Conservation (phyloP, 345 rosid genomes). For the Clausena lansium region DNA sequence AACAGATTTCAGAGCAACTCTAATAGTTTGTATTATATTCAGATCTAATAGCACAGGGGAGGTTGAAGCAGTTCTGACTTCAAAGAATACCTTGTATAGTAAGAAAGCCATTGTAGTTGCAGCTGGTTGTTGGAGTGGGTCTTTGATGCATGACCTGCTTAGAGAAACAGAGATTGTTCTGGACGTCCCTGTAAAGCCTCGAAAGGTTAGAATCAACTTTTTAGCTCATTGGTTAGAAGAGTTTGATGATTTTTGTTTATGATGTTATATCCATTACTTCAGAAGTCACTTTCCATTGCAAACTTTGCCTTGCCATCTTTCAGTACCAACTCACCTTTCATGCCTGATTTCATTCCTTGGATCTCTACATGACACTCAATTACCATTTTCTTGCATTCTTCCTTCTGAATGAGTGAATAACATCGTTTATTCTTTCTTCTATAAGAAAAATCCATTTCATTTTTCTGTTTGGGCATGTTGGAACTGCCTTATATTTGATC, state of each 20-base stretch:
- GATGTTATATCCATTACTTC: too few species aligned
- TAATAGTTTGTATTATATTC: slow-evolving; percentile 11
- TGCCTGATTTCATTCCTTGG: background rate
- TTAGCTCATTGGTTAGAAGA: too few species aligned
- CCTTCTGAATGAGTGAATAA: background rate
- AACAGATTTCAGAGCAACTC: background rate
- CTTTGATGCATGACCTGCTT: slow-evolving; percentile 56
- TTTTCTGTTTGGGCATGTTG: background rate
- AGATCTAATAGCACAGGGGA: slow-evolving; percentile 51
- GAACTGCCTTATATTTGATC: slow-evolving; percentile 18
- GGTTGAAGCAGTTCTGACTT: slow-evolving; percentile 65
- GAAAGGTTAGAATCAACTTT: slow-evolving; percentile 54
- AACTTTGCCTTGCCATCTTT: background rate
- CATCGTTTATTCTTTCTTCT: background rate
- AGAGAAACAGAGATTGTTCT: slow-evolving; percentile 41
- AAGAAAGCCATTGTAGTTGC: slow-evolving; percentile 76
- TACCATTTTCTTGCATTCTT: background rate
- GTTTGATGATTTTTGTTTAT: too few species aligned
- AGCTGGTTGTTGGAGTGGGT: slow-evolving; percentile 90
- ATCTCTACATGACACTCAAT: background rate
- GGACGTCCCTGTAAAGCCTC: slow-evolving; percentile 75
- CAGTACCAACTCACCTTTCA: background rate
- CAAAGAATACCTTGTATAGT: slow-evolving; percentile 51
- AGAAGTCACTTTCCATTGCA: background rate
- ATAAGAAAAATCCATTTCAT: background rate